phyloP scores from a whole-genome alignment of 345 rosid genomes.

The Salix dunnii region DNA sequence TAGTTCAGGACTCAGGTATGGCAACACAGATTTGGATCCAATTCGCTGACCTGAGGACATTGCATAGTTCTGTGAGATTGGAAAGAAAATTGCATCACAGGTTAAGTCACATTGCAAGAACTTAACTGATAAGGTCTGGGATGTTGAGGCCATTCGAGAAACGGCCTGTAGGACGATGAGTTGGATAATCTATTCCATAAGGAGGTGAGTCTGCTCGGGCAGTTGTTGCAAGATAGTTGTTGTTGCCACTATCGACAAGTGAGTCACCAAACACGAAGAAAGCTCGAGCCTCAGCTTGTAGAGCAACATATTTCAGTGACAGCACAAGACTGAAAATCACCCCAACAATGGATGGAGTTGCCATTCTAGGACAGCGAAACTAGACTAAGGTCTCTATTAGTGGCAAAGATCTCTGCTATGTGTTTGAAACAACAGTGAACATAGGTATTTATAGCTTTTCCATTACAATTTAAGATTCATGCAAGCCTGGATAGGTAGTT shows the following conservation, averaged over 20 bases:
- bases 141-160: constrained; percentile 78
- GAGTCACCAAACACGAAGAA: constrained; percentile 80
- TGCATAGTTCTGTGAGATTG: background rate
- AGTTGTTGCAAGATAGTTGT: constrained; percentile 59
- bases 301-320: constrained; percentile 16
- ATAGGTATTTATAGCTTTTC: background rate
- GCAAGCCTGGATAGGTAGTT: background rate
- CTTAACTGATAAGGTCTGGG: constrained; percentile 61
- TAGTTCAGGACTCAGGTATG: constrained; percentile 69
- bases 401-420: background rate
- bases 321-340: constrained; percentile 10
- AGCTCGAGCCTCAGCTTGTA: constrained; percentile 47
- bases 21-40: constrained; percentile 56
- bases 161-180: constrained; percentile 57
- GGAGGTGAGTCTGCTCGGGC: constrained; percentile 76
- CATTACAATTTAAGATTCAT: background rate
- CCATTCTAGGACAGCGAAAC: constrained; percentile 5
- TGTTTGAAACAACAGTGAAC: background rate
- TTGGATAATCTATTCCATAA: constrained; percentile 69
- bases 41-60: constrained; percentile 45
- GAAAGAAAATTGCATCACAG: background rate
- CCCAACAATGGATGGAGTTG: constrained; percentile 6
- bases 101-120: background rate
- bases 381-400: background rate
- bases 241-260: constrained; percentile 74